phyloP scores from a whole-genome alignment of 768 basidiomycete genomes.

The Xanthoconium stramineum region DNA sequence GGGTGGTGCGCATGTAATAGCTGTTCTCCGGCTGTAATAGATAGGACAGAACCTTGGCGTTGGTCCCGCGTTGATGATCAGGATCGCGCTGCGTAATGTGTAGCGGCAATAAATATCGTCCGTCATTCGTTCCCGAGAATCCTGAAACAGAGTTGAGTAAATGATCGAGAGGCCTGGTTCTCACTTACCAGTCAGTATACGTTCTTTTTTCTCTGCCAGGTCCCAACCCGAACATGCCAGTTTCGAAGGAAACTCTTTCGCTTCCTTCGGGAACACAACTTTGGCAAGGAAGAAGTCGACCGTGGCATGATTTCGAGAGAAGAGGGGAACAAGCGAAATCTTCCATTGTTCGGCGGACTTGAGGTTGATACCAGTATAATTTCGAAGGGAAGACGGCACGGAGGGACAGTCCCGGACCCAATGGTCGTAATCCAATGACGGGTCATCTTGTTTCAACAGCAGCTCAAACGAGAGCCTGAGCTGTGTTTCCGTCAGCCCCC shows the following conservation, averaged over 20 bases:
- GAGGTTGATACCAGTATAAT: slow-evolving; percentile 2
- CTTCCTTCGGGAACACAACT: slow-evolving; percentile 38
- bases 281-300: slow-evolving; percentile 37
- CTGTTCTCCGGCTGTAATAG: slow-evolving; percentile 26
- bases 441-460: slow-evolving; percentile 3
- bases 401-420: background rate
- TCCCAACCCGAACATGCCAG: slow-evolving; percentile 38
- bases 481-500: slow-evolving; percentile 23
- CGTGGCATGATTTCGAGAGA: slow-evolving; percentile 27
- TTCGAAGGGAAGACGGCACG: background rate
- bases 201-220: slow-evolving; percentile 26
- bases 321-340: slow-evolving; percentile 21
- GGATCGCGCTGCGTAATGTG: slow-evolving; percentile 32
- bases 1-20: slow-evolving; percentile 15
- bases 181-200: slow-evolving; percentile 16
- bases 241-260: slow-evolving; percentile 36
- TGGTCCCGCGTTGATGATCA: slow-evolving; percentile 37
- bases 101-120: slow-evolving; percentile 36
- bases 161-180: background rate
- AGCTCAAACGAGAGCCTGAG: background rate
- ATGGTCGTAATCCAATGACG: background rate
- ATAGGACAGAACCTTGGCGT: slow-evolving; percentile 38
- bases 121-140: slow-evolving; percentile 42
- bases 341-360: slow-evolving; percentile 29
- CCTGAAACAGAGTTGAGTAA: slow-evolving; percentile 12